Conservation (phyloP, 352 stramenopile species). For the Pythium brachiatum region DNA sequence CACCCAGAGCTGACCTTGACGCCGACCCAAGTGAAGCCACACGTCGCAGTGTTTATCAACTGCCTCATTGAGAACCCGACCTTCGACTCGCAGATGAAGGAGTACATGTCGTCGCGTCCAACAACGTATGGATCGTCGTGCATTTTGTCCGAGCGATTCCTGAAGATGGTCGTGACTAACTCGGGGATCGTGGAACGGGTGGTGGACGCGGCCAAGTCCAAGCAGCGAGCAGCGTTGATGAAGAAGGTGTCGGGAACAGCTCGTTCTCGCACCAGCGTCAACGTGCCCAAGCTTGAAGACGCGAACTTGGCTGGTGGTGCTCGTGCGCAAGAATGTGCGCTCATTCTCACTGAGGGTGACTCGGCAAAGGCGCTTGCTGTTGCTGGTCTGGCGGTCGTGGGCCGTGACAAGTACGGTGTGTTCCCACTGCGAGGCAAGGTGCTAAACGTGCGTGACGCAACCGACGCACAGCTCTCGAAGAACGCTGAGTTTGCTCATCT, state of each 20-base stretch:
- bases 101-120: slow-evolving; percentile 94
- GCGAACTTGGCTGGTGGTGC: slow-evolving; percentile 95
- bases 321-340: slow-evolving; percentile 89
- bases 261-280: slow-evolving; percentile 69
- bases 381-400: slow-evolving; percentile 97
- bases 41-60: slow-evolving; percentile 98
- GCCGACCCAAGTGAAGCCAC: slow-evolving; percentile 95
- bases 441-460: slow-evolving; percentile 89
- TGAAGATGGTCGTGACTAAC: slow-evolving; percentile 95
- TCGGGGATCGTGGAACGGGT: slow-evolving; percentile 95
- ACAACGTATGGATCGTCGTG: slow-evolving; percentile 88
- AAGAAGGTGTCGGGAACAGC: slow-evolving; percentile 76
- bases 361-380: slow-evolving; percentile 99
- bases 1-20: slow-evolving; percentile 93
- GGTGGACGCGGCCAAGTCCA: slow-evolving; percentile 91
- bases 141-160: slow-evolving; percentile 91
- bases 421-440: slow-evolving; percentile 98
- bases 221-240: slow-evolving; percentile 92
- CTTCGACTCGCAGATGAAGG: slow-evolving; percentile 99
- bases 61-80: slow-evolving; percentile 98
- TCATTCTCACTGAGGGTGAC: slow-evolving; percentile 99
- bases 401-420: slow-evolving; percentile 97
- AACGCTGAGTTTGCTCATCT: slow-evolving; percentile 96
- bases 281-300: slow-evolving; percentile 99
- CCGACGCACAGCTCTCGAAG: slow-evolving; percentile 83